phyloP scores from a whole-genome alignment of 306 rosid genomes.

The Quercus aquifolioides region DNA sequence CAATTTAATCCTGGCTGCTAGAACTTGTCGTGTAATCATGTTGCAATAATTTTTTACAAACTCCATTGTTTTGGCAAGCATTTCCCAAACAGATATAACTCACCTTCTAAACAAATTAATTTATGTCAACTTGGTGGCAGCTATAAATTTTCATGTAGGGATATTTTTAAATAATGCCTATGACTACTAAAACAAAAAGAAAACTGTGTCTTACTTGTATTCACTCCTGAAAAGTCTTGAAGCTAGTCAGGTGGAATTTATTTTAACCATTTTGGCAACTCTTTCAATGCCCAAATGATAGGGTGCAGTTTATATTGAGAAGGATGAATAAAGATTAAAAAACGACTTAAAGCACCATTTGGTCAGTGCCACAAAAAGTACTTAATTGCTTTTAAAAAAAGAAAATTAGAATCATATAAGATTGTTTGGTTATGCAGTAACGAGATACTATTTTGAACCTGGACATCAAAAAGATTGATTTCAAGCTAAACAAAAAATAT shows the following conservation, averaged over 20 bases:
- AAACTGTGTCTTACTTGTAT: neutral
- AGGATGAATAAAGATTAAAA: neutral
- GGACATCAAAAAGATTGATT: neutral
- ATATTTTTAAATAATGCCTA: neutral
- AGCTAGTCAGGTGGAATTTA: neutral
- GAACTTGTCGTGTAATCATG: neutral
- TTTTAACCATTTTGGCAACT: neutral
- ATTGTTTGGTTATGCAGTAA: neutral
- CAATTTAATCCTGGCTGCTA: neutral
- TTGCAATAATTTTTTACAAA: neutral
- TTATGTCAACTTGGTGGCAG: neutral
- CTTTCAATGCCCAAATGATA: neutral
- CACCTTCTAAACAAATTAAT: neutral
- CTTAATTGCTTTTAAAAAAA: no score
- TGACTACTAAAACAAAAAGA: neutral
- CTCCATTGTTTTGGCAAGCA: neutral
- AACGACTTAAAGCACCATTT: neutral
- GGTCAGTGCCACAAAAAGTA: no score
- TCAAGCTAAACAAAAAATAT: neutral
- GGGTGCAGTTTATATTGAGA: neutral
- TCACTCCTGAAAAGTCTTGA: neutral
- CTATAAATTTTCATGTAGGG: neutral
- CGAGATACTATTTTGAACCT: neutral
- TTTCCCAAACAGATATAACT: neutral
- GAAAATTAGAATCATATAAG: no score